A percentile compares a stretch with the other conserved stretches of the same genome.
These are phyloP conservation scores for Lasiosphaeris hirsuta DNA, from an alignment of 495 filamentous ascomycete genomes.

Conservation along the genomic window DNA sequence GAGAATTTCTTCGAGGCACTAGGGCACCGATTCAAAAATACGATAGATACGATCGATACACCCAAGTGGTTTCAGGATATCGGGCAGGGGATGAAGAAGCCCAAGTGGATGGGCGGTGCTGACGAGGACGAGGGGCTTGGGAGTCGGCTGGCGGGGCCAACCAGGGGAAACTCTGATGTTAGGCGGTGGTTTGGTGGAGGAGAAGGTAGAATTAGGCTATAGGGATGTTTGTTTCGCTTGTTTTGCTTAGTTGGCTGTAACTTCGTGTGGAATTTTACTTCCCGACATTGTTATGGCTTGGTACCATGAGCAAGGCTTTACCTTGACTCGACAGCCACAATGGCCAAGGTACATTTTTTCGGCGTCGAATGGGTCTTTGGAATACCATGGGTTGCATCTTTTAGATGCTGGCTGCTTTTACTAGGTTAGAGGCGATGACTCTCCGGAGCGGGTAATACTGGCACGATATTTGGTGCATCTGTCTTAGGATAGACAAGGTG, in stretches of 20 bases:
- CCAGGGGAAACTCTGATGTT: conserved; percentile 34
- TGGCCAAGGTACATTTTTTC: no score
- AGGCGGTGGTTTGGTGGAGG: conserved; percentile 46
- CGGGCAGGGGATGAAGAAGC: conserved; percentile 62
- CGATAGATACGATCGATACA: conserved; percentile 77
- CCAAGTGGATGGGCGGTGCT: conserved; percentile 77
- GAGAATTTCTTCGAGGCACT: conserved; percentile 79
- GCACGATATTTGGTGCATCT: no score
- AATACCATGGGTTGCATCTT: no score
- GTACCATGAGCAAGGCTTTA: not conserved
- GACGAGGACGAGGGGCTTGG: conserved; percentile 29
- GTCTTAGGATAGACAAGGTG: no score
- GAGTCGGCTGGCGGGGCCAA: conserved; percentile 1
- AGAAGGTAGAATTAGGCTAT: conserved; percentile 27
- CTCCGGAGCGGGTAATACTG: no score
- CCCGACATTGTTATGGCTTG: no score
- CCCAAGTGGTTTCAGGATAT: conserved; percentile 76
- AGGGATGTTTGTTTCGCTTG: conserved; percentile 3
- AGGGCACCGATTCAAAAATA: conserved; percentile 82
- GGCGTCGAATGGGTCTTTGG: no score
- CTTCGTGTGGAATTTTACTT: no score
- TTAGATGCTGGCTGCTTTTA: no score
- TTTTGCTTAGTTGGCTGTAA: not conserved
- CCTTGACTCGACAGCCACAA: no score
- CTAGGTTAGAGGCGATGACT: no score